phyloP scores from a whole-genome alignment of 2,329 filamentous ascomycete genomes.

The Aotearoamyces nothofagi region DNA sequence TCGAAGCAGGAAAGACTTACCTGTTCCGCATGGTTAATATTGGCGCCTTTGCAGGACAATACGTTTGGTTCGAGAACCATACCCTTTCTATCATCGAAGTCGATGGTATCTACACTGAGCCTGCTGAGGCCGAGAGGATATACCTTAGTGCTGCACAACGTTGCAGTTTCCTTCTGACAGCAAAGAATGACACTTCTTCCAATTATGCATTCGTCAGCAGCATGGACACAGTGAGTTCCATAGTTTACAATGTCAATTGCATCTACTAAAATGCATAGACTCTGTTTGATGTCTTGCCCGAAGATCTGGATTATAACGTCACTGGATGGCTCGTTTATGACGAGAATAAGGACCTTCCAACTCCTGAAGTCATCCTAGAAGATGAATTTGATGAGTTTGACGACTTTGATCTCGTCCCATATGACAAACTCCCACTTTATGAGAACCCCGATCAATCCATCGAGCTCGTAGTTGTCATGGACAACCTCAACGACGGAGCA shows the following conservation, averaged over 20 bases:
- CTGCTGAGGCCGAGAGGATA: slow-evolving; percentile 41
- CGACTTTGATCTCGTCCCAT: slow-evolving; percentile 55
- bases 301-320: slow-evolving; percentile 50
- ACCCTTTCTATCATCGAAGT: slow-evolving; percentile 58
- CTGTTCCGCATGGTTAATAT: slow-evolving; percentile 59
- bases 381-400: slow-evolving; percentile 55
- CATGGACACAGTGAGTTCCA: slow-evolving; percentile 38
- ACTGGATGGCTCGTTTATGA: slow-evolving; percentile 52
- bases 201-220: slow-evolving; percentile 58
- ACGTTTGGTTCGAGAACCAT: slow-evolving; percentile 51
- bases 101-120: slow-evolving; percentile 54
- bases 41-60: slow-evolving; percentile 54
- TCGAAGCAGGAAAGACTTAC: slow-evolving; percentile 56
- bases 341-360: slow-evolving; percentile 26
- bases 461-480: slow-evolving; percentile 48
- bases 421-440: slow-evolving; percentile 46
- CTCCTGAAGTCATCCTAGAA: slow-evolving; percentile 37
- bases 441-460: slow-evolving; percentile 47
- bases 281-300: slow-evolving; percentile 50
- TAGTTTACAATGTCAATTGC: background rate
- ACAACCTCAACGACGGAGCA: slow-evolving; percentile 50
- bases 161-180: slow-evolving; percentile 45
- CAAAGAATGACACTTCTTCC: slow-evolving; percentile 39
- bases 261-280: slow-evolving; percentile 25
- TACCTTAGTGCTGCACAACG: slow-evolving; percentile 57